Conservation (phyloP, 2,329 filamentous ascomycete species). For the Pleoardoris graminearum region DNA sequence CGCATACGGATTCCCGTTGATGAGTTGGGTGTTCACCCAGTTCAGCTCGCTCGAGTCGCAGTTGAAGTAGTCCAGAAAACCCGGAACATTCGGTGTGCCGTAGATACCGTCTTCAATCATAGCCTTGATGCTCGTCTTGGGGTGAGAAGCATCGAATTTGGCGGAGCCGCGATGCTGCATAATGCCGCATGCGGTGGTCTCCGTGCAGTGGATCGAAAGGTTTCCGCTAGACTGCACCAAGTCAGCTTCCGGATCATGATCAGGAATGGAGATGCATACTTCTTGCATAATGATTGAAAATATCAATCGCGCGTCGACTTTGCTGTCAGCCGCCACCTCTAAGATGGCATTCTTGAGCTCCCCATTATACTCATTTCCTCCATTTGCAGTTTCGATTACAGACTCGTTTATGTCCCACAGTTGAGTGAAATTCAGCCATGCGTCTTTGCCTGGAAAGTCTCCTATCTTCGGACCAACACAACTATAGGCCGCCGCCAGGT, state of each 20-base stretch:
- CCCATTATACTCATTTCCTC: constrained; percentile 2
- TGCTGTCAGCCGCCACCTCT: constrained; percentile 10
- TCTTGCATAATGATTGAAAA: constrained; percentile 23
- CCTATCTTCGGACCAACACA: constrained; percentile 12
- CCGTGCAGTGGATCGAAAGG: constrained; percentile 17
- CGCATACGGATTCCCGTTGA: constrained; percentile 18
- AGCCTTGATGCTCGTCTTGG: constrained; percentile 15
- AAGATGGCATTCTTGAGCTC: constrained; percentile 17
- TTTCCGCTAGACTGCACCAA: constrained; percentile 18
- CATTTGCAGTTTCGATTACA: constrained; percentile 9
- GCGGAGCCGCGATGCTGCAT: constrained; percentile 18
- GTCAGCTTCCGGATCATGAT: neutral
- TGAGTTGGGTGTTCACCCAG: constrained; percentile 11
- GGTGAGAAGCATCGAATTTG: constrained; percentile 5
- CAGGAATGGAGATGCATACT: constrained; percentile 5
- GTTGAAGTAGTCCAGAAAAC: constrained; percentile 19
- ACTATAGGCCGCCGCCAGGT: constrained; percentile 11
- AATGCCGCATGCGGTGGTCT: constrained; percentile 19
- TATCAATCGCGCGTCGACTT: constrained; percentile 22
- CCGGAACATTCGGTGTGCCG: constrained; percentile 12
- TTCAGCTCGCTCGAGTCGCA: neutral
- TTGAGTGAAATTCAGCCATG: constrained; percentile 18
- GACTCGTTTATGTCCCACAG: constrained; percentile 21
- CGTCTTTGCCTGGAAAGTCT: constrained; percentile 10
- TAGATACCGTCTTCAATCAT: constrained; percentile 19